These are phyloP conservation scores for Diaporthe sp. DNA, from an alignment of 2,329 filamentous ascomycete genomes.

Conservation along the genomic window DNA sequence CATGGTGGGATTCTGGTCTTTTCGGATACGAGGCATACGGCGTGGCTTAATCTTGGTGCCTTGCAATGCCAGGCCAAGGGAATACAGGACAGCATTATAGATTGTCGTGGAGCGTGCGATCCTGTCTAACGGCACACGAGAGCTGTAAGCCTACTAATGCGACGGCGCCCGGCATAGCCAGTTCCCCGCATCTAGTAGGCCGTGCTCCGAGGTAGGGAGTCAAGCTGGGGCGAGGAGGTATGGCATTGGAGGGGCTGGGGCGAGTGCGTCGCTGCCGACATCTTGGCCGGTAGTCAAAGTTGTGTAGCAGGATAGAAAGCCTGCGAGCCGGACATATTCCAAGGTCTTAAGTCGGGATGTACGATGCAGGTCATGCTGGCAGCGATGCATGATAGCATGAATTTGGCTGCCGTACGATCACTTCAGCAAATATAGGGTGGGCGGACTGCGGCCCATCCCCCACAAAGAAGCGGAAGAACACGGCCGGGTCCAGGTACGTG, in stretches of 20 bases:
- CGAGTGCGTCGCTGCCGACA: not conserved
- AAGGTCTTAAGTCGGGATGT: not conserved
- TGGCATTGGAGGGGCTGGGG: not conserved
- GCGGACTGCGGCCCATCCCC: not conserved
- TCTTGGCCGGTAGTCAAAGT: not conserved
- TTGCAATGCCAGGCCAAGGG: not conserved
- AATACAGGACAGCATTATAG: not conserved
- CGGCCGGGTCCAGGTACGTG: constrained; percentile 3
- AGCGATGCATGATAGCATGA: constrained; percentile 3
- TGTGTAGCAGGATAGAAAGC: not conserved
- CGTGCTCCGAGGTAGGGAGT: not conserved
- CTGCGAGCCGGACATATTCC: not conserved
- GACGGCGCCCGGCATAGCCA: not conserved
- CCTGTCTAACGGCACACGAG: not conserved
- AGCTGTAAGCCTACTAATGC: not conserved
- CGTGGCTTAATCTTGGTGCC: not conserved
- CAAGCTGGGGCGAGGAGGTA: not conserved
- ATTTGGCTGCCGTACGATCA: not conserved
- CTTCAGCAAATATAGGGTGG: not conserved
- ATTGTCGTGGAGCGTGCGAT: not conserved
- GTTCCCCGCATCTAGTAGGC: not conserved
- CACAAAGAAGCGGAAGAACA: not conserved
- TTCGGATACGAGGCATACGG: not conserved
- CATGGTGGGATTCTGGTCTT: not conserved
- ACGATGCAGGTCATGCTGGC: not conserved